A percentile compares a stretch with the other conserved stretches of the same genome.
Evolutionary conservation across 352 stramenopile genomes (phyloP).

Genomic region (Phytophthora palmivora): DNA sequence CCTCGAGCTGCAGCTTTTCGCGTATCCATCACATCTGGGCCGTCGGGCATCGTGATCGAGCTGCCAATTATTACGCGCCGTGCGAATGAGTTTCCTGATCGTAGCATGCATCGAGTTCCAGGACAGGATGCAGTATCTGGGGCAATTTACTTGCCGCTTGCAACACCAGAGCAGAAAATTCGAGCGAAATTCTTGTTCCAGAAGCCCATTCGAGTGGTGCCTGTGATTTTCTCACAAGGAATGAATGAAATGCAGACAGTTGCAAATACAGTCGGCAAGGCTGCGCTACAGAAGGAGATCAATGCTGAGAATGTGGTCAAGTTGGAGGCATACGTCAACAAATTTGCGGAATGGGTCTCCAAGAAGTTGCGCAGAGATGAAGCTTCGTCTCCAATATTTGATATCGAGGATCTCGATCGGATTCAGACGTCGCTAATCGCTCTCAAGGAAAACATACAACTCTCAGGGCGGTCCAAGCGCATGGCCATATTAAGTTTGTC

Average conservation of each 20-base stretch:
- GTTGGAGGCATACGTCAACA: conserved; percentile 64
- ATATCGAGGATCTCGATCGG: conserved; percentile 36
- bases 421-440: conserved; percentile 44
- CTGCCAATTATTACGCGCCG: conserved; percentile 74
- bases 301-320: conserved; percentile 75
- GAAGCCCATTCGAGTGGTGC: conserved; percentile 66
- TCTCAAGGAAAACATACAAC: conserved; percentile 52
- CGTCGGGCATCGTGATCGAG: conserved; percentile 71
- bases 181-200: conserved; percentile 70
- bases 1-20: conserved; percentile 69
- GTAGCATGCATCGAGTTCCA: conserved; percentile 79
- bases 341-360: conserved; percentile 47
- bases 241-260: conserved; percentile 96
- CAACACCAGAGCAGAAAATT: conserved; percentile 50
- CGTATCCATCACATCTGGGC: conserved; percentile 72
- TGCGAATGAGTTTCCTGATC: conserved; percentile 41
- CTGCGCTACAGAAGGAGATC: conserved; percentile 83
- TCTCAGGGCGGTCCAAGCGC: conserved; percentile 68
- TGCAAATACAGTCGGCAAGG: conserved; percentile 87
- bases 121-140: conserved; percentile 79
- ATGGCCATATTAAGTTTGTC: conserved; percentile 86
- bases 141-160: conserved; percentile 71
- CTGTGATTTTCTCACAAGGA: conserved; percentile 88
- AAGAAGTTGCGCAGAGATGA: conserved; percentile 37
- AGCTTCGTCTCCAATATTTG: conserved; percentile 31